phyloP scores from a whole-genome alignment of 371 early-diverging fungal species.

The Mortierella sp. region DNA sequence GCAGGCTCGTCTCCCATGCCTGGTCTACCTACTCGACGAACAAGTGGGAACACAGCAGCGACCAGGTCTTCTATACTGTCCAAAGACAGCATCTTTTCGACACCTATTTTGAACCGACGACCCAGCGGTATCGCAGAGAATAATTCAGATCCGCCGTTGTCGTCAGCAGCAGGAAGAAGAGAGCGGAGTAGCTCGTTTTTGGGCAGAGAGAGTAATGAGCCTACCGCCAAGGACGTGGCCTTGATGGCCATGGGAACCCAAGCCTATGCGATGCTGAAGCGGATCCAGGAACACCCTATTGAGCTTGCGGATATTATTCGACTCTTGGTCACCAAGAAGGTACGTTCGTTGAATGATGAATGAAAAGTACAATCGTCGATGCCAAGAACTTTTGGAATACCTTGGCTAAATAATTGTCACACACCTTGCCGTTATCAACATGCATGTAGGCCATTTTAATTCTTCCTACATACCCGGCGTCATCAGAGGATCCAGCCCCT shows the following conservation, averaged over 20 bases:
- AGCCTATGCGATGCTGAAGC: conserved; percentile 43
- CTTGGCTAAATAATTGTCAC: background rate
- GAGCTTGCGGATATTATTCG: conserved; percentile 55
- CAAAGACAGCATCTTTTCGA: conserved; percentile 28
- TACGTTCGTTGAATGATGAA: background rate
- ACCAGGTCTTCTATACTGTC: conserved; percentile 47
- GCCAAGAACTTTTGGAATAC: background rate
- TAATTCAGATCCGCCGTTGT: background rate
- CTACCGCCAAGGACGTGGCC: conserved; percentile 40
- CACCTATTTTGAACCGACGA: conserved; percentile 21
- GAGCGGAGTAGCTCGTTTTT: conserved; percentile 21
- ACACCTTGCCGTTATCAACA: background rate
- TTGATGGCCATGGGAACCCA: conserved; percentile 41
- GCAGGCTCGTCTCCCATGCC: conserved; percentile 30
- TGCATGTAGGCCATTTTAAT: conserved; percentile 39
- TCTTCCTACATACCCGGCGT: conserved; percentile 32
- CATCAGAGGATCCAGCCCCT: conserved; percentile 12
- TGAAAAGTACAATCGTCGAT: background rate
- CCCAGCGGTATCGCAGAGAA: conserved; percentile 13
- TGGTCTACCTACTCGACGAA: conserved; percentile 18
- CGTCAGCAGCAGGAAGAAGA: conserved; percentile 6
- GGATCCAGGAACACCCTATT: conserved; percentile 48
- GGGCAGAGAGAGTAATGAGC: conserved; percentile 29
- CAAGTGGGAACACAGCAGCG: conserved; percentile 17
- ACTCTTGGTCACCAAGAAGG: conserved; percentile 43